Base-by-base conservation (phyloP, 78 protist species). In the Dictyostelium brefeldianum region DNA sequence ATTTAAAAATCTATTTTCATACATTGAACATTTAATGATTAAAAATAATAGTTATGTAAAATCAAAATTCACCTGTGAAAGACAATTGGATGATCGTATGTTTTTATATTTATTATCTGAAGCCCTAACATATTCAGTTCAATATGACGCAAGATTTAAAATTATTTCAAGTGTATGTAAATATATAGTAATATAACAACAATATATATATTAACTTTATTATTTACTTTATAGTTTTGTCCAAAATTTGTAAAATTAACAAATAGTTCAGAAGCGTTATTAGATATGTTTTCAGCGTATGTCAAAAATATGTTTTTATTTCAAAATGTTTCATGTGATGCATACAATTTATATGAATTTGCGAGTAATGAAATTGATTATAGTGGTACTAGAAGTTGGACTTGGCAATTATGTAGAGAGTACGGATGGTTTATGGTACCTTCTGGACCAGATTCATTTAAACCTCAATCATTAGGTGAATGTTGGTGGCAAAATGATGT, bases 391-490 rank as follows among this genome's bases (percentile, higher is more conserved):
- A 47, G 95, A 27, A 70, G 53, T 36, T 84, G 92, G 92, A 74
- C 92, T 50, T 84, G 82, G 83, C 92, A 84, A 57, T 41, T 84
- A 18, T 84, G 92, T 84, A 71, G 80, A 36, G 92, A 84, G 31
- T 84, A 84, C 74, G 92, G 92, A 20, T 84, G 92, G 92, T 84
- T 84, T 27, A 73, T 70, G 59, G 77, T 59, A 14, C 82, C 83
- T 10, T 47, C 83, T 8, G 92, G 78, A 3, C 77, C 27, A 10
- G 64, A 75, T 18, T 67, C 92, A 10, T 62, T 84, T 12, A 84
- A 84, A 74, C 65, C 83, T 1, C 51, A 43, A 46, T 25, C 53
- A 3, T n/a, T 84, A 20, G 78, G 78, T 70, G 92, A 75, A 62
- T 27, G 51, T 27, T 84, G 92, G 92, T 84, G 92, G 92, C 41